These are phyloP conservation scores for Marasmius oreades DNA, from an alignment of 1,284 basidiomycete genomes.

Conservation along the genomic window DNA sequence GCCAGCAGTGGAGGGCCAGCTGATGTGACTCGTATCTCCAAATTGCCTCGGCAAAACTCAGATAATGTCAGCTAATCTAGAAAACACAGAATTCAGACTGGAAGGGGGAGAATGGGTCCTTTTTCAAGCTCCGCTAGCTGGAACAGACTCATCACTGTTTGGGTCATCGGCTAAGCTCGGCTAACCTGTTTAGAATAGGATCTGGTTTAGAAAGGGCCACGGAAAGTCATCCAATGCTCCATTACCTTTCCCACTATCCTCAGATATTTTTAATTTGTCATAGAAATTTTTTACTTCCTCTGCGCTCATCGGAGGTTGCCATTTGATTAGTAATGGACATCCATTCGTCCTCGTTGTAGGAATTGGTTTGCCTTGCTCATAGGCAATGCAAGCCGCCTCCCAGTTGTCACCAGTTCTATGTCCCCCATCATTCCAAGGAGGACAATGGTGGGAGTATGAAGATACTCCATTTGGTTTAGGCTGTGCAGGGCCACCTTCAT, in stretches of 20 bases:
- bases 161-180: too few species aligned
- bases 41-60: too few species aligned
- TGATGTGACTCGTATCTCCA: too few species aligned
- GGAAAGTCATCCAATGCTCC: too few species aligned
- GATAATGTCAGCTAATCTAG: too few species aligned
- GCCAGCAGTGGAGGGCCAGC: too few species aligned
- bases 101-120: neutral
- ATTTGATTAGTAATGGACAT: neutral
- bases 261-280: neutral
- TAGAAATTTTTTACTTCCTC: neutral
- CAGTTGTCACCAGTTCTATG: neutral
- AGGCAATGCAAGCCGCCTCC: neutral
- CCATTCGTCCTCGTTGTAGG: neutral
- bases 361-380: neutral
- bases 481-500: neutral
- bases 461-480: neutral
- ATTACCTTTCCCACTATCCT: neutral
- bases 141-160: neutral
- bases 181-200: too few species aligned
- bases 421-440: neutral
- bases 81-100: too few species aligned
- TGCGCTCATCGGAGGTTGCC: neutral
- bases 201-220: too few species aligned
- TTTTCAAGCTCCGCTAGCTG: neutral
- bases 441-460: neutral